These are phyloP conservation scores for Stephania yunnanensis DNA, from an alignment of 164 flowering plant species.

Conservation along the genomic window DNA sequence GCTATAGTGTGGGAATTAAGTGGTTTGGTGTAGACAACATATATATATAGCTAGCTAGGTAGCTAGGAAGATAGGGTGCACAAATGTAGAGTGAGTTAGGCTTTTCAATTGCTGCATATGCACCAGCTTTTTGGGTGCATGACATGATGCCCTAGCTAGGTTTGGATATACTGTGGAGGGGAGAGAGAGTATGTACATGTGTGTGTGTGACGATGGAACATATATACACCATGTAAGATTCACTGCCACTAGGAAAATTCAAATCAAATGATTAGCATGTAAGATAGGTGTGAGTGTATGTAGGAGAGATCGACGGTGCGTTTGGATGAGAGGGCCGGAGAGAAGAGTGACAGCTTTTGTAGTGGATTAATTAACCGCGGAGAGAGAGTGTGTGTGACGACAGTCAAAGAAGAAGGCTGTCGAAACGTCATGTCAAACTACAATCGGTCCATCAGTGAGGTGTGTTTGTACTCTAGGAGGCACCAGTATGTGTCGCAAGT, in stretches of 20 bases:
- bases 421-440: slow-evolving; percentile 20
- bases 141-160: slow-evolving; percentile 30
- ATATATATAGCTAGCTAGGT: no score
- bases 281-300: background rate
- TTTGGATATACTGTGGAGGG: slow-evolving; percentile 34
- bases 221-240: slow-evolving; percentile 43
- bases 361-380: slow-evolving; percentile 29
- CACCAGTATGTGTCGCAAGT: slow-evolving; percentile 18
- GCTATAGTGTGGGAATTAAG: background rate
- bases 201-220: slow-evolving; percentile 38
- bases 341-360: slow-evolving; percentile 31
- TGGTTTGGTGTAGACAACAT: slow-evolving; percentile 1
- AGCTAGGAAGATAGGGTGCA: slow-evolving; percentile 6
- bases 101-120: slow-evolving; percentile 27
- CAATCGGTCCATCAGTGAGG: slow-evolving; percentile 20
- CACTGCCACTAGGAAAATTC: slow-evolving; percentile 24
- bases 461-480: slow-evolving; percentile 17
- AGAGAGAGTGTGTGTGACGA: slow-evolving; percentile 16
- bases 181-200: background rate
- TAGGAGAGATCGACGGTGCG: slow-evolving; percentile 17
- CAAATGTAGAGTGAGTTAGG: slow-evolving; percentile 26
- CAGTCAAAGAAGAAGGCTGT: slow-evolving; percentile 13
- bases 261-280: slow-evolving; percentile 50
- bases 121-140: slow-evolving; percentile 42
- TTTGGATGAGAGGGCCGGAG: background rate